A percentile compares a stretch with the other conserved stretches of the same genome.
phyloP scores from a whole-genome alignment of 2,329 filamentous ascomycete genomes.

The Pleomassaria siparia region DNA sequence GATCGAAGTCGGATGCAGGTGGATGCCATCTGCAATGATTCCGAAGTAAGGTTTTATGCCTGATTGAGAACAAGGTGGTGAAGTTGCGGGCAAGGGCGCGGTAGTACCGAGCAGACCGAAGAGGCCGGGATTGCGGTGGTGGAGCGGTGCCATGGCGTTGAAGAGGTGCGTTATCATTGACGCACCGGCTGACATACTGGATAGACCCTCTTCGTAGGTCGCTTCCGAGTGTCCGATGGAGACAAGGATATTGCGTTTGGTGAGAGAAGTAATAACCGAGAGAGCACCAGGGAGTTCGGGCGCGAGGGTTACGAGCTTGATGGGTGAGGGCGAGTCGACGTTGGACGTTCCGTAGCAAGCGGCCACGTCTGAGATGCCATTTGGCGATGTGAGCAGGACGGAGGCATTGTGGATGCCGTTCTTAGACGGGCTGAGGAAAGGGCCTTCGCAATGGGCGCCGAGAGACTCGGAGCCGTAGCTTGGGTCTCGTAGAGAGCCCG shows the following conservation, averaged over 20 bases:
- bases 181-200: slow-evolving; percentile 71
- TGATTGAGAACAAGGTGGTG: too few species aligned
- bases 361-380: slow-evolving; percentile 66
- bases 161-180: slow-evolving; percentile 93
- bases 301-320: slow-evolving; percentile 84
- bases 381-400: slow-evolving; percentile 65
- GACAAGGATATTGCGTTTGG: slow-evolving; percentile 67
- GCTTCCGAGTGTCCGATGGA: slow-evolving; percentile 87
- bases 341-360: slow-evolving; percentile 73
- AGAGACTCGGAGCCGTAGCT: slow-evolving; percentile 79
- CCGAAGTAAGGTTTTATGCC: slow-evolving; percentile 86
- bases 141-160: slow-evolving; percentile 89
- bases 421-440: slow-evolving; percentile 79
- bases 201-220: slow-evolving; percentile 77
- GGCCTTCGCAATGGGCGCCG: slow-evolving; percentile 88
- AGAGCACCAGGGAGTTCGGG: slow-evolving; percentile 75
- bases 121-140: slow-evolving; percentile 87
- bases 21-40: slow-evolving; percentile 87
- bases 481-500: slow-evolving; percentile 60
- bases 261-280: slow-evolving; percentile 67
- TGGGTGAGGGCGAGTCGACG: slow-evolving; percentile 51
- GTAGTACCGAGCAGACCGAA: slow-evolving; percentile 75
- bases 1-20: slow-evolving; percentile 83
- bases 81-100: slow-evolving; percentile 4
- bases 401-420: slow-evolving; percentile 82